A percentile compares a stretch with the other conserved stretches of the same genome.
Evolutionary conservation across 2,329 filamentous ascomycete species (phyloP).

Genomic region (Beauveria medogensis): DNA sequence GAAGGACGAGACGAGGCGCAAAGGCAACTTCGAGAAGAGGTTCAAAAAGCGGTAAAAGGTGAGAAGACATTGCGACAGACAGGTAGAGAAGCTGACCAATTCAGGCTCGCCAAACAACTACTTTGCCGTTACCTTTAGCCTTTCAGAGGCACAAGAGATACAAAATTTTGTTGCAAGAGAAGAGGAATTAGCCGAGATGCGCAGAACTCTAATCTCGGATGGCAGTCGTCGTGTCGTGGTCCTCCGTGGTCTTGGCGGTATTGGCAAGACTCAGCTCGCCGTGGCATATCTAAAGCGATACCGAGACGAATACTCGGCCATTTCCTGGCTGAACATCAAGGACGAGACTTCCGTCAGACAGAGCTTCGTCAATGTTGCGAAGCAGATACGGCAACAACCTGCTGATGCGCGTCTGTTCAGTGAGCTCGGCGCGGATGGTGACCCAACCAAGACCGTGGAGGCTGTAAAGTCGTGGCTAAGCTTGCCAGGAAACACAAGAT

Average conservation of each 20-base stretch:
- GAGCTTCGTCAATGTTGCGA: conserved; percentile 24
- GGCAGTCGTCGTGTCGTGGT: conserved; percentile 18
- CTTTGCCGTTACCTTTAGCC: too few species aligned
- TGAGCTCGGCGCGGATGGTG: conserved; percentile 15
- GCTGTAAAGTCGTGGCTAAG: conserved; percentile 31
- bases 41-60: not conserved
- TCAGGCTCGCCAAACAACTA: too few species aligned
- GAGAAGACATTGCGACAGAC: too few species aligned
- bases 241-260: conserved; percentile 34
- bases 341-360: conserved; percentile 28
- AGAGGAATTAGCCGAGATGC: conserved; percentile 15
- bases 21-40: conserved; percentile 11
- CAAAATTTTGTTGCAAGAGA: conserved; percentile 15
- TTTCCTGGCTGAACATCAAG: conserved; percentile 36
- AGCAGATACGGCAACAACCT: conserved; percentile 20
- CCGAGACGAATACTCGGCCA: conserved; percentile 27
- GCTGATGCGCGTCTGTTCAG: conserved; percentile 18
- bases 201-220: conserved; percentile 5
- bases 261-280: conserved; percentile 36
- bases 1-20: conserved; percentile 16
- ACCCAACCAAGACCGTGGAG: conserved; percentile 20
- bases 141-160: not conserved
- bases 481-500: conserved; percentile 24
- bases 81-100: too few species aligned
- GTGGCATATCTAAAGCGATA: conserved; percentile 28